phyloP scores from a whole-genome alignment of 2,329 filamentous ascomycete genomes.

The Sclerotinia trifoliorum region DNA sequence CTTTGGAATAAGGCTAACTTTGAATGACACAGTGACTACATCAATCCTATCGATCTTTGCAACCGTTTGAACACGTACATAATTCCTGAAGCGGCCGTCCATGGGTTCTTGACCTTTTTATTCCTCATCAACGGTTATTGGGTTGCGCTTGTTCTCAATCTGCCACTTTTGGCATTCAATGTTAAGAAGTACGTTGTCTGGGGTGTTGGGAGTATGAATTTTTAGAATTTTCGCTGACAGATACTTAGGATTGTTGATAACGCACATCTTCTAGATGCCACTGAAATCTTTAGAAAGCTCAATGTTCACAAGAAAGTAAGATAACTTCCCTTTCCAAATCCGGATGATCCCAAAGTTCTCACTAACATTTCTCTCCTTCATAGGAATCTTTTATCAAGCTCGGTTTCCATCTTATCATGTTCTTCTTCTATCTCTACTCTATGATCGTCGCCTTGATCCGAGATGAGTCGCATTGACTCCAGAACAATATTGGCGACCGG shows the following conservation, averaged over 20 bases:
- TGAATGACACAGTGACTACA: constrained; percentile 75
- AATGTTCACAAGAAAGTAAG: constrained; percentile 97
- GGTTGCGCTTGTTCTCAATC: constrained; percentile 86
- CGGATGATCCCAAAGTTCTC: background rate
- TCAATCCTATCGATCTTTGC: constrained; percentile 99
- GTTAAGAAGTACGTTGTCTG: constrained; percentile 81
- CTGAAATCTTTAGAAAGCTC: constrained; percentile 98
- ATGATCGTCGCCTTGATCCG: constrained; percentile 68
- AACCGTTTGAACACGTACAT: constrained; percentile 99
- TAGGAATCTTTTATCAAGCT: constrained; percentile 99
- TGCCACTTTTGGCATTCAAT: constrained; percentile 91
- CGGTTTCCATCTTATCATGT: constrained; percentile 98
- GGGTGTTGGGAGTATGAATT: background rate
- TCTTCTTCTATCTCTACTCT: constrained; percentile 96
- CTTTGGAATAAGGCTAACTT: constrained; percentile 2
- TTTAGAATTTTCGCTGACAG: constrained; percentile 40
- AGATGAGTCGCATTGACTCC: constrained; percentile 79
- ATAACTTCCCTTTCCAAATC: background rate
- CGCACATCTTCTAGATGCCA: constrained; percentile 93
- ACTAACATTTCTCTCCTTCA: constrained; percentile 6
- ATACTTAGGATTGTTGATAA: constrained; percentile 83
- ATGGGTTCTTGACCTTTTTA: constrained; percentile 89
- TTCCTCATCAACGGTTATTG: constrained; percentile 99
- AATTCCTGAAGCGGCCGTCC: constrained; percentile 95
- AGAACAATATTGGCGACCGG: constrained; percentile 31